Evolutionary conservation across 176 grass and related monocot genomes (phyloP).

Genomic region (Carex pumila): DNA sequence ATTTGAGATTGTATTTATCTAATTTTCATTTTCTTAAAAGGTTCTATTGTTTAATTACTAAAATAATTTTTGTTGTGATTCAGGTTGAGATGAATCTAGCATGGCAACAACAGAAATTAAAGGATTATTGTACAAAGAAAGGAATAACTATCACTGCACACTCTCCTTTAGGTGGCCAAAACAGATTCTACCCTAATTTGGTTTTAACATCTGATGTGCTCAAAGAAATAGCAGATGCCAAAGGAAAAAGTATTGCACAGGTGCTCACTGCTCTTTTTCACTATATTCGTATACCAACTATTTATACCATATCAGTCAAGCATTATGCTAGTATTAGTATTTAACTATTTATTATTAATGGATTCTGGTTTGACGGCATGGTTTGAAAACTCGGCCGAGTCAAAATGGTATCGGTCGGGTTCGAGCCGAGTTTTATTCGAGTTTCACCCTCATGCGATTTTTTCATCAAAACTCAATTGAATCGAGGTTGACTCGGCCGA

Average conservation of each 20-base stretch:
- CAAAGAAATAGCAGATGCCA: conserved; percentile 35
- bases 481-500: too few relatives aligned
- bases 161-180: conserved; percentile 38
- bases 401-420: too few relatives aligned
- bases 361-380: too few relatives aligned
- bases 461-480: too few relatives aligned
- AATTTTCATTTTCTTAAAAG: too few relatives aligned
- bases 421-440: too few relatives aligned
- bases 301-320: not conserved
- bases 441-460: too few relatives aligned
- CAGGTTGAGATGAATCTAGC: conserved; percentile 24
- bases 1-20: too few relatives aligned
- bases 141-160: conserved; percentile 17
- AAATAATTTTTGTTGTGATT: not conserved
- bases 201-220: conserved; percentile 36
- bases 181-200: conserved; percentile 13
- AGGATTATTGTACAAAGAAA: conserved; percentile 4
- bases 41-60: too few relatives aligned
- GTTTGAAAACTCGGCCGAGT: too few relatives aligned
- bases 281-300: too few relatives aligned
- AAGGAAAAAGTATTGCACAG: conserved; percentile 53
- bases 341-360: too few relatives aligned
- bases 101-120: conserved; percentile 31
- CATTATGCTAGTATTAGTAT: not conserved
- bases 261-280: not conserved